Base-by-base conservation (phyloP, 2,329 filamentous ascomycete genomes). In the Diatrype stigma region DNA sequence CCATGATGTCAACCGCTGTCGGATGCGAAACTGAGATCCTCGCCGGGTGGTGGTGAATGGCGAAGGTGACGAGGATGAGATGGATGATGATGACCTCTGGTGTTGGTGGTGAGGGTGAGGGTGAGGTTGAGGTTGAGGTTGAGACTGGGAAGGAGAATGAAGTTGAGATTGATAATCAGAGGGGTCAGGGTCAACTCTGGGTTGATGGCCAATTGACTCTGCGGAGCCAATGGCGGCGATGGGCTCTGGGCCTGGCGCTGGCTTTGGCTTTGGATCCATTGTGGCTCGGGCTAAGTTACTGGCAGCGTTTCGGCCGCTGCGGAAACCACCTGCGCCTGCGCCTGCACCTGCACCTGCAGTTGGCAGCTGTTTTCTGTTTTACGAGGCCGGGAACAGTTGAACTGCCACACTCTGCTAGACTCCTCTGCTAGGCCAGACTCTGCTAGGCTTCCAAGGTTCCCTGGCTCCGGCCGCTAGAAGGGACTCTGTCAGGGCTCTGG, bases 1-100 rank as follows among this genome's bases (percentile, higher is more conserved):
- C 65, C 65, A 68, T 68, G 65, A 60, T 62, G 64, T 58, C 50
- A 68, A 57, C 50, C 64, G 57, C 52, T 63, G 63, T 61, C 56
- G 66, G 55, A 68, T 59, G 55, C 62, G 63, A 42, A 65, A 59
- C 46, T 60, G 60, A 47, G 55, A 50, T 6, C 53, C 57, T 51
- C 61, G 59, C 47, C 58, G 57, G 50, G 45, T 48, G 47, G 54
- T 51, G 23, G 56, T 55, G 10, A 30, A 21, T 37, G 35, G 22
- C 16, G 22, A 44, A 14, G 40, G 22, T 17, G 22, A 44, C 16
- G 40, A 26, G 12, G 40, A 44, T 28, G 40, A 3, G 12, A 14
- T 26, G 6, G 40, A 26, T 16, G 40, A 44, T 28, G 40, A 3
- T 16, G 12, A 23, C 12, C 22, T 28, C n/a, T 16, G 19, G 19